phyloP scores from a whole-genome alignment of 345 rosid genomes.

The Salix suchowensis region DNA sequence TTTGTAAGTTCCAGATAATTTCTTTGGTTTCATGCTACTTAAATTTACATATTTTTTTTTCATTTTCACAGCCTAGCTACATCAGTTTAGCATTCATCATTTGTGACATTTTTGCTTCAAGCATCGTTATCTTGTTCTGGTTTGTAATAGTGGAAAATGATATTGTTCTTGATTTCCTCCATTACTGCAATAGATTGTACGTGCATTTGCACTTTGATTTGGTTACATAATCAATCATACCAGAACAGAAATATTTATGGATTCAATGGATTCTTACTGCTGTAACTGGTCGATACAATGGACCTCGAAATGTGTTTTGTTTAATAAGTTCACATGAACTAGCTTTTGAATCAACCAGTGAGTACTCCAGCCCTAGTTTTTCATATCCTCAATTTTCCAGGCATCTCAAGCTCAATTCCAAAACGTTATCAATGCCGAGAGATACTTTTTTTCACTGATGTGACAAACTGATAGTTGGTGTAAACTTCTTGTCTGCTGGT shows the following conservation, averaged over 20 bases:
- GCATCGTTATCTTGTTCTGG: neutral
- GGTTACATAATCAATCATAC: neutral
- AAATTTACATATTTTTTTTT: neutral
- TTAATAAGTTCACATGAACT: neutral
- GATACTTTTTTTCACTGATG: neutral
- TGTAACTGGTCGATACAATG: neutral
- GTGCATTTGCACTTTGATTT: too few species aligned
- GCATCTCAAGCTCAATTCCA: neutral
- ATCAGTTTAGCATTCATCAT: neutral
- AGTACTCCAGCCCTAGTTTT: neutral
- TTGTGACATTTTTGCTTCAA: neutral
- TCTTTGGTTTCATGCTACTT: neutral
- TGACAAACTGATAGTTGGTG: neutral
- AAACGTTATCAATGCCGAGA: neutral
- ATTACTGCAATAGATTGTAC: neutral
- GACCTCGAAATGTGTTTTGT: neutral
- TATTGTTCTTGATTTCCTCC: neutral
- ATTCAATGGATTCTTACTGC: neutral
- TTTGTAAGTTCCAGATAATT: slow-evolving; percentile 27
- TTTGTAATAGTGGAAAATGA: neutral
- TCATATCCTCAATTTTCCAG: neutral
- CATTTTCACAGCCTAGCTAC: neutral
- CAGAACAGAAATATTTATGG: neutral
- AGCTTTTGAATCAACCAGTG: neutral
- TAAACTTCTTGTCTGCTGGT: neutral